Base-by-base conservation (phyloP, 2,329 filamentous ascomycete genomes). In the Alternaria brassicae region DNA sequence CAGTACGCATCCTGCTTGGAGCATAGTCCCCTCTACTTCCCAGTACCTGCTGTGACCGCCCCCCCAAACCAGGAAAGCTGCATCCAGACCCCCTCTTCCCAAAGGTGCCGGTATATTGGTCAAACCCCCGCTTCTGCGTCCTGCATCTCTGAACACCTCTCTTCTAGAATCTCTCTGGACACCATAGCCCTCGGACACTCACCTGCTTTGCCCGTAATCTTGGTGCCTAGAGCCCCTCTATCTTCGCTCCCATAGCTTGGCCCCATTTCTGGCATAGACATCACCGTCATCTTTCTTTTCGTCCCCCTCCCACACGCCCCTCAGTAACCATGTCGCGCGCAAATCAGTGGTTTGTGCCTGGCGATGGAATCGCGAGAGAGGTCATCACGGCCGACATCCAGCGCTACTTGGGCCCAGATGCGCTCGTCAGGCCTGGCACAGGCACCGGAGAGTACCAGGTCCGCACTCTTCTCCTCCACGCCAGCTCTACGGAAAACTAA, bases 321-420 rank as follows among this genome's bases (percentile, higher is more conserved):
- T 30, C 55, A 39, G 19, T 65, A 72, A 67, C 58, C 61, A 77
- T 77, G 71, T 74, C 72, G 62, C 70, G 71, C 53, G 69, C 68
- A 75, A 72, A 80, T 74, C 77, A 82, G 74, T 84, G 81, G 81
- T 84, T 82, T 69, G 77, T 82, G 64, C 77, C 78, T 13, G 81
- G 78, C 62, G 81, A 82, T 47, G 82, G 81, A 72, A 84, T 84
- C 68, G 79, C 81, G 57, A 72, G 82, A 69, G 79, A 83, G 72
- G 81, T 84, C 72, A 83, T 84, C 64, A 81, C 81, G 47, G 81
- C 81, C 65, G 81, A 84, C 72, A 83, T 84, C 66, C 81, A 83
- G 73, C 78, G 81, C 68, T 83, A 83, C 67, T 71, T 84, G 56
- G 82, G 81, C 53, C 80, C 80, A 61, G 81, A 84, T 76, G 82